Percentiles rank a stretch among this genome's conserved stretches.
Evolutionary conservation across 192 early-diverging fungal genomes (phyloP).

Genomic region (Rhizoclosmatium sp.): DNA sequence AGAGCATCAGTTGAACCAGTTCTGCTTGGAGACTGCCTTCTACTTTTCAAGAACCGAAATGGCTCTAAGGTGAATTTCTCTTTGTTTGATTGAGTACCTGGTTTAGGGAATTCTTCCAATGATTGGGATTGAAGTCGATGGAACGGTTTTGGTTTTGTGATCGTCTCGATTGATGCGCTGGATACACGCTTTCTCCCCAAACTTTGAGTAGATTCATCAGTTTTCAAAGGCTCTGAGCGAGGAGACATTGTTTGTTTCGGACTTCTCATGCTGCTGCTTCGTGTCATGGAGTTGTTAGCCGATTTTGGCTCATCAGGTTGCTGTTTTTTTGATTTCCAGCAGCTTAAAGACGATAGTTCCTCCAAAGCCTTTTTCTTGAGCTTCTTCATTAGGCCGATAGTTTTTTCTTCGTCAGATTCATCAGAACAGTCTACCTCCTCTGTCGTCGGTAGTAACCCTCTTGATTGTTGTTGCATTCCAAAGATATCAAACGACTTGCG

Average conservation of each 20-base stretch:
- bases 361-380: slow-evolving; percentile 6
- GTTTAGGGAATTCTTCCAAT: background rate
- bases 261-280: too few species aligned
- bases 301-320: background rate
- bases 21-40: background rate
- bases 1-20: background rate
- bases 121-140: background rate
- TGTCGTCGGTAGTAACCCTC: background rate
- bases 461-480: background rate
- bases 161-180: background rate
- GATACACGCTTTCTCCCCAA: slow-evolving; percentile 8
- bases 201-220: background rate
- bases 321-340: background rate
- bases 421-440: background rate
- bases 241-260: too few species aligned
- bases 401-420: background rate
- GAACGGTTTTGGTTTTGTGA: background rate
- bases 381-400: background rate
- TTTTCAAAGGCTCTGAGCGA: background rate
- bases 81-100: background rate
- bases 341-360: background rate
- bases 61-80: background rate
- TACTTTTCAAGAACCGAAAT: too few species aligned
- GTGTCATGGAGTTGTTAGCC: too few species aligned
- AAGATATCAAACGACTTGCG: background rate